Conservation (phyloP, 164 flowering plant genomes). For the Piper longum region DNA sequence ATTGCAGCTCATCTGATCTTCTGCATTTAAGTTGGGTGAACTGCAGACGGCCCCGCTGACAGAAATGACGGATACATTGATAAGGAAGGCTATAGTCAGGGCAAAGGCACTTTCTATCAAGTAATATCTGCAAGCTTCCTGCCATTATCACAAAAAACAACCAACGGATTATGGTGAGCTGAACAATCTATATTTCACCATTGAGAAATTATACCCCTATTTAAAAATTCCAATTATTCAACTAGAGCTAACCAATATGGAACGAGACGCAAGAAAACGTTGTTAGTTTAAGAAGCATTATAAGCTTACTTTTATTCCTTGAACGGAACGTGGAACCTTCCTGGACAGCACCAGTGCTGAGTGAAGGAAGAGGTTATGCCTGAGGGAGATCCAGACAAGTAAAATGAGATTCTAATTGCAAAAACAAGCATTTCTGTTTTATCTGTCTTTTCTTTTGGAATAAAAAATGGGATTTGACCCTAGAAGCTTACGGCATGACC, state of each 20-base stretch:
- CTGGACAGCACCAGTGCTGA: constrained; percentile 88
- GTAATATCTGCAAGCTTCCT: constrained; percentile 91
- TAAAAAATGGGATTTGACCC: not conserved
- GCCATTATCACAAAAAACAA: constrained; percentile 6
- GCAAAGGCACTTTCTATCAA: constrained; percentile 87
- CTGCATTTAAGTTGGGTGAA: constrained; percentile 36
- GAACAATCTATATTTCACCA: too few relatives aligned
- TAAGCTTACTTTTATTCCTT: constrained; percentile 56
- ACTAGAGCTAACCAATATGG: too few relatives aligned
- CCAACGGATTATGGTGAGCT: not conserved
- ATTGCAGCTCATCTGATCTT: constrained; percentile 43
- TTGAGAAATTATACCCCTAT: too few relatives aligned
- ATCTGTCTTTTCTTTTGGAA: not conserved
- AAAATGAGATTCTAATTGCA: not conserved
- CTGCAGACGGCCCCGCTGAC: constrained; percentile 84
- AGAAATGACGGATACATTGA: constrained; percentile 73
- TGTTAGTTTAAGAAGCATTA: not conserved
- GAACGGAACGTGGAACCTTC: constrained; percentile 54
- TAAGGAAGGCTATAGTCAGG: constrained; percentile 65
- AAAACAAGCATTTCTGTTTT: not conserved
- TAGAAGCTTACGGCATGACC: constrained; percentile 81
- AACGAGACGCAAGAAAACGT: too few relatives aligned
- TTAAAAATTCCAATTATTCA: too few relatives aligned
- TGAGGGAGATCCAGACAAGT: constrained; percentile 8
- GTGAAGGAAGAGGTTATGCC: constrained; percentile 88